phyloP scores from a whole-genome alignment of 352 stramenopile genomes.

The Globisporangium camurandrum region DNA sequence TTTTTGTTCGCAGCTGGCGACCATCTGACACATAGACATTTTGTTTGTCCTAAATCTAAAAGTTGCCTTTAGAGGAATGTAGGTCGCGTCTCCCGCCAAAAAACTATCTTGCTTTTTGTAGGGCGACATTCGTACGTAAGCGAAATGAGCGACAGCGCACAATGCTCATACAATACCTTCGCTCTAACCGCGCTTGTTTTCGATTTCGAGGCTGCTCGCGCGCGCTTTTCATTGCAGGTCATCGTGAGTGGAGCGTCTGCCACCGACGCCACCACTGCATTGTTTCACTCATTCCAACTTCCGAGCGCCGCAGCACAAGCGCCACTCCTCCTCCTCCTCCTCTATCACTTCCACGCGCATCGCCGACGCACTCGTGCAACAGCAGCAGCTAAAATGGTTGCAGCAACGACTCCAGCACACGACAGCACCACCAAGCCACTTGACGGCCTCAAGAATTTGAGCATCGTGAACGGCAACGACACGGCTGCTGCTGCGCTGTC shows the following conservation, averaged over 20 bases:
- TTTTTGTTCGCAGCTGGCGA: neutral
- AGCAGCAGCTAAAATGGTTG: conserved; percentile 22
- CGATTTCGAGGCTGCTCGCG: conserved; percentile 8
- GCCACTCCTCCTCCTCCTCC: neutral
- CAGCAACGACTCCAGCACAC: conserved; percentile 15
- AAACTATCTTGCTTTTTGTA: too few species aligned
- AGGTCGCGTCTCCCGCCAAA: neutral
- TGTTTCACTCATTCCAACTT: conserved; percentile 12
- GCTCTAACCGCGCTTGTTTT: conserved; percentile 16
- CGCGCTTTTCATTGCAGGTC: conserved; percentile 12
- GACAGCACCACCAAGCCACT: conserved; percentile 1
- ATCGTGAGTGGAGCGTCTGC: neutral
- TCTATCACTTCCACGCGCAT: neutral
- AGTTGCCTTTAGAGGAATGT: neutral
- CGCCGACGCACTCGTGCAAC: conserved; percentile 3
- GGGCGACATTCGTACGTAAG: neutral
- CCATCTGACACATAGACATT: neutral
- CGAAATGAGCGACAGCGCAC: neutral
- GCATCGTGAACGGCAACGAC: conserved; percentile 6
- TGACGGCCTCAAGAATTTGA: conserved; percentile 6
- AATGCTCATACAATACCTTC: too few species aligned
- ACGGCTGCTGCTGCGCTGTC: neutral
- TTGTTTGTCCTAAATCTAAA: neutral
- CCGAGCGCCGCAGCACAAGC: conserved; percentile 11
- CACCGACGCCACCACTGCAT: neutral